Evolutionary conservation across 2,329 filamentous ascomycete genomes (phyloP), one percentile per base, ranked within the genome.

Genomic region (Fusarium nisikadoi): DNA sequence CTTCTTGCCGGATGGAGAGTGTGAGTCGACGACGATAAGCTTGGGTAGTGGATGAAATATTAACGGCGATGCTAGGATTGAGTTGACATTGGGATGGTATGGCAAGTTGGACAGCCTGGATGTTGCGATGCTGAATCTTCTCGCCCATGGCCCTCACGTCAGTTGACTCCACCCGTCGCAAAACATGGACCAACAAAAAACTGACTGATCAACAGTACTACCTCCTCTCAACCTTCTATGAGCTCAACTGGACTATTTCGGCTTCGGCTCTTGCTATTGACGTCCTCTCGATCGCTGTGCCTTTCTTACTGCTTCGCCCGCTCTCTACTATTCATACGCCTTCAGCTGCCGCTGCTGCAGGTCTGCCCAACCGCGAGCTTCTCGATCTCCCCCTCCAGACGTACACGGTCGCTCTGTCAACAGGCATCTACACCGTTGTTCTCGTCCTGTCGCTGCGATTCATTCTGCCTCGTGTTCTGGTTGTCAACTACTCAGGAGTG

Each of bases 141-240:
- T 98, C 45, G 91, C 92, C 61, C 91, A 94, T 81, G 88, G 92
- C 25, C 95, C 95, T 46, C 89, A 90, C 76, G 89, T 91, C 80
- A 82, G 88, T 83, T 31, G 50, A 58, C 62, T 54, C 61, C 41
- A 45, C 39, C 45, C 73, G 54, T 23, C 54, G 16, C 49, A 9
- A 39, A 50, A 54, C 42, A 25, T 41, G 31, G 42, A 43, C 23
- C 25, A 39, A 31, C n/a, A 45, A 39, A 64, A 64, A 38, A 38
- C 71, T 77, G 35, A 76, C 73, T 39, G 25, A n/a, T 49, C 19
- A 35, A 27, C 23, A 91, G 89, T 89, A 92, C 70, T 93, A 93
- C 78, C 90, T 98, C 46, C 86, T 97, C 33, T 86, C 86, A 35
- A 90, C 90, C 57, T 97, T 97, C 84, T 97, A 97, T 86, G 82